Percentiles rank a stretch among this genome's conserved stretches.
These are phyloP conservation scores for Xylaria intraflava DNA, from an alignment of 495 filamentous ascomycete species.

Conservation along the genomic window DNA sequence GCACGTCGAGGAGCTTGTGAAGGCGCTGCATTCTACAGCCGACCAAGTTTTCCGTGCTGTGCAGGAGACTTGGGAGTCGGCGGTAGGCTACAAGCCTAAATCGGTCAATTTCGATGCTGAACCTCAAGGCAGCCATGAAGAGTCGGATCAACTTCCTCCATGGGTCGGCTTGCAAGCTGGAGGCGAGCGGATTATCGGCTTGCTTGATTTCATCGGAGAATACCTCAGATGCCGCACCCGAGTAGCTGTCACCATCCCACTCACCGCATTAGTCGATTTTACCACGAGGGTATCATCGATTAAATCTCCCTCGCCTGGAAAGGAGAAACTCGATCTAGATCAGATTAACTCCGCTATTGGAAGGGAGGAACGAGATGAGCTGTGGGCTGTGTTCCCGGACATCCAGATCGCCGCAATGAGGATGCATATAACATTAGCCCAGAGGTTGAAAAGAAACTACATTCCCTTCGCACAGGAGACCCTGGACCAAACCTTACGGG, in stretches of 20 bases:
- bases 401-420: conserved; percentile 64
- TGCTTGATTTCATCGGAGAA: conserved; percentile 52
- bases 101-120: conserved; percentile 30
- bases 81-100: conserved; percentile 32
- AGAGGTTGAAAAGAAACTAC: conserved; percentile 47
- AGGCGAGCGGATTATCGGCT: conserved; percentile 55
- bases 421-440: conserved; percentile 47
- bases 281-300: conserved; percentile 62
- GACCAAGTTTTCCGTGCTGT: conserved; percentile 71
- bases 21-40: conserved; percentile 57
- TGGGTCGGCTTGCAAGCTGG: conserved; percentile 72
- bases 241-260: conserved; percentile 52
- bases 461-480: conserved; percentile 50
- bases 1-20: conserved; percentile 51
- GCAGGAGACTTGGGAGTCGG: conserved; percentile 70
- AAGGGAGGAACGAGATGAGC: conserved; percentile 67
- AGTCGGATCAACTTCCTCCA: conserved; percentile 45
- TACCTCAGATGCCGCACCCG: conserved; percentile 51
- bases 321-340: conserved; percentile 28
- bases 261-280: conserved; percentile 60
- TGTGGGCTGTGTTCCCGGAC: conserved; percentile 63
- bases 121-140: conserved; percentile 36
- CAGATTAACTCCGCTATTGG: conserved; percentile 60
- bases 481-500: conserved; percentile 61
- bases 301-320: conserved; percentile 42